Evolutionary conservation across 176 grass and related monocot genomes (phyloP).

Genomic region (Alloteropsis semialata): DNA sequence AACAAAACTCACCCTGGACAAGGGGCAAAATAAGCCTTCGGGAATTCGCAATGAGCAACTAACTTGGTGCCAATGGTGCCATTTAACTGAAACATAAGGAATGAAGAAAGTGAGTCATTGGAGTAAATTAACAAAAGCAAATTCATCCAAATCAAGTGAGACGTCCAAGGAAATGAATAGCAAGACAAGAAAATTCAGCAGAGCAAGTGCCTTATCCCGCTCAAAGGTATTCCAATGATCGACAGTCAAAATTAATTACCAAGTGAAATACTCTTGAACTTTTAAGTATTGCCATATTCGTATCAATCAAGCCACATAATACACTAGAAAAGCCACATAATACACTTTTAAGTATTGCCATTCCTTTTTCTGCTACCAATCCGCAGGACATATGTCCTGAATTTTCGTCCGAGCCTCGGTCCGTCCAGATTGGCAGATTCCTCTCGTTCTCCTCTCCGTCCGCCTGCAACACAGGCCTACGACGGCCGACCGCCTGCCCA

Average conservation of each 20-base stretch:
- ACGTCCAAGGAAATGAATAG: background rate
- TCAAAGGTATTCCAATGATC: background rate
- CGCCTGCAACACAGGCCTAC: too few species aligned
- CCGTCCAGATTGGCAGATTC: too few species aligned
- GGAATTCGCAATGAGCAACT: slow-evolving; percentile 9
- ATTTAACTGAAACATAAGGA: slow-evolving; percentile 28
- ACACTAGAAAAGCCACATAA: background rate
- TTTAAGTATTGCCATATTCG: background rate
- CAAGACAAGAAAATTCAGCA: background rate
- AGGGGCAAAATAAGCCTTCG: slow-evolving; percentile 43
- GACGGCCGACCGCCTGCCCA: too few species aligned
- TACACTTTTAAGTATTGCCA: too few species aligned
- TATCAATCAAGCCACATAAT: background rate
- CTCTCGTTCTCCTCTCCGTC: too few species aligned
- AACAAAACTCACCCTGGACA: slow-evolving; percentile 37
- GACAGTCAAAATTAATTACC: background rate
- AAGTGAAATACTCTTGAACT: background rate
- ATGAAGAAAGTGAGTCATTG: background rate
- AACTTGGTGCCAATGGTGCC: slow-evolving; percentile 25
- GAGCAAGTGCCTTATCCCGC: background rate
- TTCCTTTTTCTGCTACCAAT: background rate
- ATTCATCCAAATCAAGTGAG: background rate
- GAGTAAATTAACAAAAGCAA: background rate
- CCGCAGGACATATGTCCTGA: too few species aligned
- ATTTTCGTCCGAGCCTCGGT: too few species aligned